These are phyloP conservation scores for Taphrina populina DNA, from an alignment of 1,139 yeast species.

Conservation along the genomic window DNA sequence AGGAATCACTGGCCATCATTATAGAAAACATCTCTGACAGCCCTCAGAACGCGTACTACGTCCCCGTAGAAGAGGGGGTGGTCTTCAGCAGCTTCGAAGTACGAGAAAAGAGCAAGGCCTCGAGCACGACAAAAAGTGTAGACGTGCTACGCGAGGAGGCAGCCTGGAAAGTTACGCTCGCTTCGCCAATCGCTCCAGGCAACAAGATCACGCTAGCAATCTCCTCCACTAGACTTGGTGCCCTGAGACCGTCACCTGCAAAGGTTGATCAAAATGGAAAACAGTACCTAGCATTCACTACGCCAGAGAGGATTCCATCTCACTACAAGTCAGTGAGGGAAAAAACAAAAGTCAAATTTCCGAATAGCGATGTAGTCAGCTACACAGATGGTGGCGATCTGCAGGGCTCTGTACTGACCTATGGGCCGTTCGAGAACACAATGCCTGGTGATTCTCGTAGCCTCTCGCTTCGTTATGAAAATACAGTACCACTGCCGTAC, in stretches of 20 bases:
- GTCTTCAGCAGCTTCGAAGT: conserved; percentile 15
- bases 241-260: conserved; percentile 63
- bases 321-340: conserved; percentile 62
- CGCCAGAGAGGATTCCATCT: conserved; percentile 60
- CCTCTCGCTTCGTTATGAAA: conserved; percentile 62
- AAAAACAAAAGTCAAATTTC: conserved; percentile 46
- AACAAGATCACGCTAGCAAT: conserved; percentile 49
- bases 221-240: conserved; percentile 55
- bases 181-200: conserved; percentile 67
- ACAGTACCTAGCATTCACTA: conserved; percentile 60
- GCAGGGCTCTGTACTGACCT: conserved; percentile 52
- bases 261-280: conserved; percentile 58
- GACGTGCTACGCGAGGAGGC: conserved; percentile 40
- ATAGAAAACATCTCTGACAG: conserved; percentile 59
- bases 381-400: conserved; percentile 43
- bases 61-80: conserved; percentile 6
- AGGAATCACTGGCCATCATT: conserved; percentile 59
- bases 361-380: conserved; percentile 35
- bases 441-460: conserved; percentile 51
- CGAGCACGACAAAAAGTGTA: background rate
- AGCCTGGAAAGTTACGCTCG: conserved; percentile 56
- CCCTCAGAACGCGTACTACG: conserved; percentile 59
- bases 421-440: conserved; percentile 57
- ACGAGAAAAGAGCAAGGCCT: conserved; percentile 15
- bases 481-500: conserved; percentile 63